These are phyloP conservation scores for Globisporangium sylvaticum DNA, from an alignment of 352 stramenopile species.

Conservation along the genomic window DNA sequence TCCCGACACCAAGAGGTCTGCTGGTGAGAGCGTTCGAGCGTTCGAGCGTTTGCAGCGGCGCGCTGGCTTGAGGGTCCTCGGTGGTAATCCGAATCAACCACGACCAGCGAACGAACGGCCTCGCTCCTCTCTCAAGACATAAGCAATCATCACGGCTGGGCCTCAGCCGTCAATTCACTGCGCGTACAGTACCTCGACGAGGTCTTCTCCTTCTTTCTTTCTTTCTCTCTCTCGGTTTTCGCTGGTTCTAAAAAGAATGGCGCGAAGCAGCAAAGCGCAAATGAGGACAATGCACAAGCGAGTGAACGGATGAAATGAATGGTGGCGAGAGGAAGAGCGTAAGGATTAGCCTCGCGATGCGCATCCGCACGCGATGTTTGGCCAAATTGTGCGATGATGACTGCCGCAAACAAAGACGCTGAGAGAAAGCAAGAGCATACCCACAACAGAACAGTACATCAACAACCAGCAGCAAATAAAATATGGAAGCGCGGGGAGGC, in stretches of 20 bases:
- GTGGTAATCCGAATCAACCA: not conserved
- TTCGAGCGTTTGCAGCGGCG: not conserved
- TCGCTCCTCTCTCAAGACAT: not conserved
- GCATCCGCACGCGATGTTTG: not conserved
- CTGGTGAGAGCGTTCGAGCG: not conserved
- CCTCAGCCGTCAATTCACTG: not conserved
- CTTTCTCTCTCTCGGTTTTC: not conserved
- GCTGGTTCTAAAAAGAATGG: not conserved
- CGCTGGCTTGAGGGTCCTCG: not conserved
- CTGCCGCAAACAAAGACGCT: not conserved
- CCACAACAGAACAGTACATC: not conserved
- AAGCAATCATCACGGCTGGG: not conserved
- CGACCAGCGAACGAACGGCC: not conserved
- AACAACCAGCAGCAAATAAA: not conserved
- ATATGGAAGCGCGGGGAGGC: not conserved
- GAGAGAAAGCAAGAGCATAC: not conserved
- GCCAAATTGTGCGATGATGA: not conserved
- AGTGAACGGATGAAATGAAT: not conserved
- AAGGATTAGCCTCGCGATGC: not conserved
- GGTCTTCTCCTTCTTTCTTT: not conserved
- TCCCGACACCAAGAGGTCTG: not conserved
- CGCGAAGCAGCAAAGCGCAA: not conserved
- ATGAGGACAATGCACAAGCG: not conserved
- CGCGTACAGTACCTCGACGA: not conserved
- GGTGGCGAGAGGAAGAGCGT: not conserved